phyloP scores from a whole-genome alignment of 2,329 filamentous ascomycete species.

The Ceratocystis destructans region DNA sequence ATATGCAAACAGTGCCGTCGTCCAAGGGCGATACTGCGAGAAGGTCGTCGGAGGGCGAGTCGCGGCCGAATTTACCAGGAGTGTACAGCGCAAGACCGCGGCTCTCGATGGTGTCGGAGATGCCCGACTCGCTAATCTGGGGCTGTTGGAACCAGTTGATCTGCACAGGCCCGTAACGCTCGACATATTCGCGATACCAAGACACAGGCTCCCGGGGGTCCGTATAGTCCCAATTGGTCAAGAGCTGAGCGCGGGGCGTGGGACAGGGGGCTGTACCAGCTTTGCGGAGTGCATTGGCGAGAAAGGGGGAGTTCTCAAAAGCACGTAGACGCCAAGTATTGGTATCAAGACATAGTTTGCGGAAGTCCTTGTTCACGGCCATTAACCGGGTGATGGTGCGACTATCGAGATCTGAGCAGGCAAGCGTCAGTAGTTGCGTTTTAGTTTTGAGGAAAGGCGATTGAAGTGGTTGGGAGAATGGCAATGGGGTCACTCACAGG shows the following conservation, averaged over 20 bases:
- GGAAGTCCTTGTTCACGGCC: conserved; percentile 30
- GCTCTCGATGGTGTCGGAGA: conserved; percentile 45
- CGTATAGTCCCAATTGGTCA: conserved; percentile 72
- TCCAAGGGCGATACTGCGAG: conserved; percentile 66
- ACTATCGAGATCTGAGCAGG: conserved; percentile 9
- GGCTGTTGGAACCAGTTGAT: conserved; percentile 66
- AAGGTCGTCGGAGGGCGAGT: conserved; percentile 31
- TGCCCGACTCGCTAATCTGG: conserved; percentile 29
- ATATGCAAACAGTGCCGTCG: conserved; percentile 72
- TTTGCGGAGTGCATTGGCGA: conserved; percentile 6
- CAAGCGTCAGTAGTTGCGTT: neutral
- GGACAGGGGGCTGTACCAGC: neutral
- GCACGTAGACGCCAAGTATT: conserved; percentile 63
- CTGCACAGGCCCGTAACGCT: conserved; percentile 59
- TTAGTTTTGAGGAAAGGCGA: neutral
- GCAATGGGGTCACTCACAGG: conserved; percentile 2
- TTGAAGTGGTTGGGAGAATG: neutral
- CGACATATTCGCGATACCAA: conserved; percentile 85
- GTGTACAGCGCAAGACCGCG: conserved; percentile 58
- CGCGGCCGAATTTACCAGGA: conserved; percentile 32
- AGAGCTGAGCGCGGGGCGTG: conserved; percentile 32
- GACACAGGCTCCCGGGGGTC: conserved; percentile 57
- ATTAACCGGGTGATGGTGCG: conserved; percentile 7
- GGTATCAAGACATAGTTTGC: conserved; percentile 56
- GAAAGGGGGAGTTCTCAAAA: conserved; percentile 48